Evolutionary conservation across 495 filamentous ascomycete species (phyloP).

Genomic region (Pseudevernia furfuracea): DNA sequence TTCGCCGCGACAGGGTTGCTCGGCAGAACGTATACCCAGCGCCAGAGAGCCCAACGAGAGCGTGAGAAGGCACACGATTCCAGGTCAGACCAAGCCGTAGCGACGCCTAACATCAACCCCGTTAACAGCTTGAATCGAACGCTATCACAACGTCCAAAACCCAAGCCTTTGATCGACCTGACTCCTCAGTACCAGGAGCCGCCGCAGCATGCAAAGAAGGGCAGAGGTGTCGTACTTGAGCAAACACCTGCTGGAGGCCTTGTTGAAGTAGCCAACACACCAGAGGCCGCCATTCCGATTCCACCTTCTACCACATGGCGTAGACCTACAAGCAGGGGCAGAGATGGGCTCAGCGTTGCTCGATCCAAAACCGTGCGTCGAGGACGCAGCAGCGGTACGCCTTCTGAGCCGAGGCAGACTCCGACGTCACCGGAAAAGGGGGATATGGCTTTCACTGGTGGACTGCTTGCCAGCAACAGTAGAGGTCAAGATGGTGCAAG

Average conservation of each 20-base stretch:
- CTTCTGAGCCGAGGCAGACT: constrained; percentile 27
- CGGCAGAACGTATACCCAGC: constrained; percentile 55
- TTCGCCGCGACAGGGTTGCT: constrained; percentile 54
- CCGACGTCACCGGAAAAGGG: constrained; percentile 21
- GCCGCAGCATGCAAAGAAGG: constrained; percentile 61
- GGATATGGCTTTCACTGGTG: constrained; percentile 23
- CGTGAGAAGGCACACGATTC: constrained; percentile 30
- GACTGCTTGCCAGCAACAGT: constrained; percentile 26
- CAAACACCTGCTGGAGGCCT: constrained; percentile 45
- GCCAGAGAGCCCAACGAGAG: constrained; percentile 49
- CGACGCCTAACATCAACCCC: neutral
- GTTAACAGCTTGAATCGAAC: constrained; percentile 24
- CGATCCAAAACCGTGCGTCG: constrained; percentile 24
- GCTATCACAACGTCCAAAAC: constrained; percentile 33
- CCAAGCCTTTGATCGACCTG: constrained; percentile 66
- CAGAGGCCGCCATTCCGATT: constrained; percentile 44
- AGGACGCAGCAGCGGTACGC: constrained; percentile 32
- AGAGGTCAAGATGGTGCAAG: constrained; percentile 27
- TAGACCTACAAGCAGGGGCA: constrained; percentile 33
- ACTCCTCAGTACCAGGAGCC: constrained; percentile 66
- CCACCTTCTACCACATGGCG: constrained; percentile 34
- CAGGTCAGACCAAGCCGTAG: constrained; percentile 21
- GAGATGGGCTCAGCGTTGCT: constrained; percentile 4
- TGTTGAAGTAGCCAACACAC: constrained; percentile 57
- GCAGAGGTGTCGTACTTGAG: constrained; percentile 58